Evolutionary conservation across 345 rosid genomes (phyloP), one percentile per base, ranked within the genome.

Genomic region (Eucalyptus tenuipes): DNA sequence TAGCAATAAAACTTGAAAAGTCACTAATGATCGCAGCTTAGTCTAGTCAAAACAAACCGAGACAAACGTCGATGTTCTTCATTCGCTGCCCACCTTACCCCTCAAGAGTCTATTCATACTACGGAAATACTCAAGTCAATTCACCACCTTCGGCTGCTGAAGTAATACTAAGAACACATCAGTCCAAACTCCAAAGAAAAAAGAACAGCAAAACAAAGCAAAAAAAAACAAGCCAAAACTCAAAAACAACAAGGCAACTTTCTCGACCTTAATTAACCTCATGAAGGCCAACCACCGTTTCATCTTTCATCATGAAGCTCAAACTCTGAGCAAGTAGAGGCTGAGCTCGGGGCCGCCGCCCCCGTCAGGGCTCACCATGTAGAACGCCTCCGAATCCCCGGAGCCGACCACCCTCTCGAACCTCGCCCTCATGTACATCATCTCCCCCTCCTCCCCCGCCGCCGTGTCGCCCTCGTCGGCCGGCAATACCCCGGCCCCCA

Each of bases 401-500:
- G 99, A 96, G 40, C 99, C 99, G 2, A 94, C 94, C 68, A 97
- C 99, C 91, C 99, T 90, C 93, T 97, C 99, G 82, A 96, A 96
- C 91, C 96, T 91, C 68, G 99, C 98, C 93, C 99, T 95, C 98
- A 98, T 95, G 88, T 96, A 96, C 99, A 96, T 98, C 90, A 96
- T 92, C 93, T 96, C 99, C 11, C 99, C 99, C 40, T 8, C 79
- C 49, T 92, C 96, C 87, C 94, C 89, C 93, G 94, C 89, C 92
- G 94, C 93, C 47, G 87, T 87, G 86, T 91, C 93, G 33, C 64
- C 88, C n/a, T 55, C 90, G 42, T 47, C 86, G 40, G 93, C 93
- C 5, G 99, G 99, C n/a, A 97, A 89, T 71, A 97, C 99, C 40
- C 99, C 99, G 14, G 99, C 99, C 8, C 99, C 99, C 99, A 96